These are phyloP conservation scores for Zygosaccharomyces gambellarensis DNA, from an alignment of 805 yeast genomes.

Conservation along the genomic window DNA sequence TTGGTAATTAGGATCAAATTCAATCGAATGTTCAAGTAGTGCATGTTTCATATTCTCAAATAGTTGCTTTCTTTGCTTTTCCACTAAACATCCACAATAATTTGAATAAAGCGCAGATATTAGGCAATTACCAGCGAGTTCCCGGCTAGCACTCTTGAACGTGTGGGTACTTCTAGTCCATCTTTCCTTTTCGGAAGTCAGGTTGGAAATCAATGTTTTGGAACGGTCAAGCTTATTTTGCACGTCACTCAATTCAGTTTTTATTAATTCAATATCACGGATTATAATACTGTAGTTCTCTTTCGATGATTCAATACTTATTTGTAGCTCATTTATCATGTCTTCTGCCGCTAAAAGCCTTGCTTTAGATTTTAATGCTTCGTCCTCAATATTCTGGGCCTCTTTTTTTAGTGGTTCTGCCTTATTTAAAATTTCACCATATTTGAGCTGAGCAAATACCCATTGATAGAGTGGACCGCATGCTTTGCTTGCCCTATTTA, in stretches of 20 bases:
- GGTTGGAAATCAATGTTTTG: conserved; percentile 51
- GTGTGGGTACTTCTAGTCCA: conserved; percentile 62
- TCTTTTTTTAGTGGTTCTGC: conserved; percentile 73
- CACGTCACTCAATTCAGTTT: conserved; percentile 61
- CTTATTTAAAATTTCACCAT: conserved; percentile 60
- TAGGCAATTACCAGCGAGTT: conserved; percentile 60
- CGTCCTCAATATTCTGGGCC: conserved; percentile 53
- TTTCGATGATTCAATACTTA: conserved; percentile 63
- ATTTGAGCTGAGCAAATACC: conserved; percentile 87
- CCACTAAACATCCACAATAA: conserved; percentile 58
- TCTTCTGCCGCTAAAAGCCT: conserved; percentile 71
- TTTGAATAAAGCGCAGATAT: conserved; percentile 57
- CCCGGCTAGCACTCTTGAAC: conserved; percentile 43
- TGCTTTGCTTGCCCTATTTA: conserved; percentile 86
- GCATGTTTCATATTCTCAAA: conserved; percentile 36
- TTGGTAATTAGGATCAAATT: conserved; percentile 36
- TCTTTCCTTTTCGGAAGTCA: conserved; percentile 62
- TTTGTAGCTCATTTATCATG: conserved; percentile 72
- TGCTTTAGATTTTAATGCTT: conserved; percentile 57
- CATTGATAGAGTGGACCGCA: conserved; percentile 89
- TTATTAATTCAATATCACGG: conserved; percentile 71
- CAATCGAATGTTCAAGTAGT: conserved; percentile 37
- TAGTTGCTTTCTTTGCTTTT: conserved; percentile 39
- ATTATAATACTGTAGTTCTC: conserved; percentile 66
- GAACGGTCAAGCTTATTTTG: conserved; percentile 60